Conservation (phyloP, 257 asterid species). For the Cynanchum wilfordii region DNA sequence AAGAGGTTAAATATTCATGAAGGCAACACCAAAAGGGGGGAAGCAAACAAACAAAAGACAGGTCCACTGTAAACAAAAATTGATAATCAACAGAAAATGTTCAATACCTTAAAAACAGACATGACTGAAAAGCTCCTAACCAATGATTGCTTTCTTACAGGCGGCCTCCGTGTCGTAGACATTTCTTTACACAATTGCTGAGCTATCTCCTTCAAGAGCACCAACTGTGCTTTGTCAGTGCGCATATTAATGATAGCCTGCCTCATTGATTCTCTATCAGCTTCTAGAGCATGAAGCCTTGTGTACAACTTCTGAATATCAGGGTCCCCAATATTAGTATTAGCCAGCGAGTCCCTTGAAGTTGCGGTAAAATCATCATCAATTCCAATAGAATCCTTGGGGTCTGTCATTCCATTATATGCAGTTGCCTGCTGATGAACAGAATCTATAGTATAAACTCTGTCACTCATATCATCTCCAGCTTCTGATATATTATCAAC, state of each 20-base stretch:
- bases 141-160: constrained; percentile 45
- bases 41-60: neutral
- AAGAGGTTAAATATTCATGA: neutral
- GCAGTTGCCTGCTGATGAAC: constrained; percentile 49
- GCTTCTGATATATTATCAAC: constrained; percentile 47
- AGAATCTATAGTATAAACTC: constrained; percentile 87
- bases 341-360: constrained; percentile 41
- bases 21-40: neutral
- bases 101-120: constrained; percentile 69
- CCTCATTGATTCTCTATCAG: constrained; percentile 98
- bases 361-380: constrained; percentile 49
- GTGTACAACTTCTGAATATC: constrained; percentile 78
- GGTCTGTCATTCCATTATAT: constrained; percentile 28
- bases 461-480: constrained; percentile 68
- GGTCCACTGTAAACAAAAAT: neutral
- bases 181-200: constrained; percentile 71
- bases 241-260: constrained; percentile 76
- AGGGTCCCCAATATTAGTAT: constrained; percentile 45
- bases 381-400: constrained; percentile 46
- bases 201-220: constrained; percentile 88
- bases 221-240: constrained; percentile 84
- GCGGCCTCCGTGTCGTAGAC: constrained; percentile 52
- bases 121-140: constrained; percentile 42
- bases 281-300: constrained; percentile 93
- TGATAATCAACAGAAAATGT: neutral